These are phyloP conservation scores for Fusarium burgessii DNA, from an alignment of 2,329 filamentous ascomycete genomes.

Conservation along the genomic window DNA sequence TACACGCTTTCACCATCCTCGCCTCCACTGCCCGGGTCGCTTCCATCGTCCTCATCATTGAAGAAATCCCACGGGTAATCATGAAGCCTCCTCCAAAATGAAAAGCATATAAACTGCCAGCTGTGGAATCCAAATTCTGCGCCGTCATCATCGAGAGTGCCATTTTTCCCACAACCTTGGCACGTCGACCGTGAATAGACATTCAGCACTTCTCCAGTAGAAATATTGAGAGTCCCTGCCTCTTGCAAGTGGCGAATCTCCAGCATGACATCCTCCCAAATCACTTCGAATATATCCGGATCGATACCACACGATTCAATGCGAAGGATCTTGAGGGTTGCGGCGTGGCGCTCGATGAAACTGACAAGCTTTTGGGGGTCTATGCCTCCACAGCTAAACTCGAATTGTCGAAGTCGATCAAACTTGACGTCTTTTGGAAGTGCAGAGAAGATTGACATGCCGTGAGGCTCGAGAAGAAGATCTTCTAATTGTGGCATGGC, in stretches of 20 bases:
- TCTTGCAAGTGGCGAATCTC: not conserved
- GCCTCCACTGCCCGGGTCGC: no score
- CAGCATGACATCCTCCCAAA: not conserved
- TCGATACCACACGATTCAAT: not conserved
- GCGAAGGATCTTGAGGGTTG: rapidly evolving
- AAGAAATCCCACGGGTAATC: not conserved
- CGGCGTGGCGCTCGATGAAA: not conserved
- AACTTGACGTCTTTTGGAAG: not conserved
- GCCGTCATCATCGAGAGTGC: not conserved
- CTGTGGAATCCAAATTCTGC: not conserved
- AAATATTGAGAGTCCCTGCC: not conserved
- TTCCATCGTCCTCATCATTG: not conserved
- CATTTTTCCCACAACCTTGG: not conserved
- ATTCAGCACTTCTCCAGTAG: not conserved
- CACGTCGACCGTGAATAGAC: no score
- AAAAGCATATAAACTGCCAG: not conserved
- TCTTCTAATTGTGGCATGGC: not conserved
- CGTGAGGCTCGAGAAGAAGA: not conserved
- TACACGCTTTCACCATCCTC: no score
- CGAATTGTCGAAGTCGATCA: rapidly evolving
- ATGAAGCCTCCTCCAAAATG: not conserved
- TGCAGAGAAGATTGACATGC: not conserved
- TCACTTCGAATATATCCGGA: not conserved
- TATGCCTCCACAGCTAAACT: not conserved
- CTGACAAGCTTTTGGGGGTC: not conserved